Base-by-base conservation (phyloP, 768 basidiomycete genomes). In the Boletus fagicola region DNA sequence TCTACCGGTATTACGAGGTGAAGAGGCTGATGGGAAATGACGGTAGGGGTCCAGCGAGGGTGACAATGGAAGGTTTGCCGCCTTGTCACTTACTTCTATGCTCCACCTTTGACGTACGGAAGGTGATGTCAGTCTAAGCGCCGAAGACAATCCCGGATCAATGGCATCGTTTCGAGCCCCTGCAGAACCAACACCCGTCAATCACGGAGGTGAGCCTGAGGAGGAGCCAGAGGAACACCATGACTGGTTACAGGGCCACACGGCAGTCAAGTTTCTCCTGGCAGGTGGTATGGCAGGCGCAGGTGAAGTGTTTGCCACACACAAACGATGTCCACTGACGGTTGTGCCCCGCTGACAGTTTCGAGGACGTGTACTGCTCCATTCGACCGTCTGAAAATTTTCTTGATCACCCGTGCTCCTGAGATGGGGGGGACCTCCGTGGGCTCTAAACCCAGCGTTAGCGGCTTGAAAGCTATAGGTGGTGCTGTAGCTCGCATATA, bases 351-450 rank as follows among this genome's bases (percentile, higher is more conserved):
- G 38, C 2, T 39, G 35, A 22, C 65, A 97, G 97, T 98, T 30
- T 98, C 96, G 15, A 82, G 97, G 64, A 91, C 95, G 45, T 94
- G 92, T 58, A 99, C 97, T 0, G 97, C 97, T 7, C 97, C 97
- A 1, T 98, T 98, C 62, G 97, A 99, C 76, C 86, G 97, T 53
- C 78, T 99, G 50, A 99, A 96, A 72, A 83, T 99, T 54, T 98
- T 97, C 73, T 81, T 99, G 56, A 98, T 98, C 60, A 98, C 97
- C 26, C 81, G 92, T 56, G 78, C 87, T 36, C 87, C 87, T 64
- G 88, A 91, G 65, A 80, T 88, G 26, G 83, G 84, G 22, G 86
- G 84, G 13, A 65, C 82, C 20, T 62, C 78, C 6, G 61, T 83
- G 36, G 68, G 75, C 24, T 72, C 77, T 11, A 76, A 75, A 64